Conservation (phyloP, 345 rosid genomes). For the Eucalyptus polybractea region DNA sequence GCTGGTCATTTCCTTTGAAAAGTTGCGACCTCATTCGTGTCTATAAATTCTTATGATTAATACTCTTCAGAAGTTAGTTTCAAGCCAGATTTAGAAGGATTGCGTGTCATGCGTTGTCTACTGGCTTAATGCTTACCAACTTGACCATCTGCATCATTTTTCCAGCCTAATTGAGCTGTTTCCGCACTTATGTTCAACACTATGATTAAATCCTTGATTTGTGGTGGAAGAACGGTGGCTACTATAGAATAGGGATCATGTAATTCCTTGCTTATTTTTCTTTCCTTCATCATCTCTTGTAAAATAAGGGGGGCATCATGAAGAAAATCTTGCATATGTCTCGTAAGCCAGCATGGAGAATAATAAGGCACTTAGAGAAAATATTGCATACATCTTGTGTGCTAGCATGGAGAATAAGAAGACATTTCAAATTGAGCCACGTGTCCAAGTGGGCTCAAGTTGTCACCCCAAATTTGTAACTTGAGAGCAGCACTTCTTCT, state of each 20-base stretch:
- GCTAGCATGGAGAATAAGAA: no score
- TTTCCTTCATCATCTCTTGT: not conserved
- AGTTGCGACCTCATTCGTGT: fast-evolving
- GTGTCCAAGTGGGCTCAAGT: no score
- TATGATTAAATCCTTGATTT: not conserved
- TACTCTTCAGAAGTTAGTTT: not conserved
- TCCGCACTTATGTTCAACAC: fast-evolving
- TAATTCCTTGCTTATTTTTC: no score
- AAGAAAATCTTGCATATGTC: no score
- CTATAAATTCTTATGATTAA: no score
- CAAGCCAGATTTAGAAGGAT: not conserved
- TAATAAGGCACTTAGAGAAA: fast-evolving
- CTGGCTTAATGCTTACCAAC: not conserved
- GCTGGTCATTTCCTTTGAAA: not conserved
- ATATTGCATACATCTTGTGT: no score
- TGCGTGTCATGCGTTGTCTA: not conserved
- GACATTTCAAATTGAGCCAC: fast-evolving
- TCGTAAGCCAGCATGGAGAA: fast-evolving
- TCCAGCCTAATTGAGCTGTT: fast-evolving
- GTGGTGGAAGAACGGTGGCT: not conserved
- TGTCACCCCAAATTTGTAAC: no score
- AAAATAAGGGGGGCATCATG: no score
- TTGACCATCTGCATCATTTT: not conserved
- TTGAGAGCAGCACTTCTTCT: no score
- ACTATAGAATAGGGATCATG: fast-evolving